Base-by-base conservation (phyloP, 345 rosid genomes). In the Barbarea vulgaris region DNA sequence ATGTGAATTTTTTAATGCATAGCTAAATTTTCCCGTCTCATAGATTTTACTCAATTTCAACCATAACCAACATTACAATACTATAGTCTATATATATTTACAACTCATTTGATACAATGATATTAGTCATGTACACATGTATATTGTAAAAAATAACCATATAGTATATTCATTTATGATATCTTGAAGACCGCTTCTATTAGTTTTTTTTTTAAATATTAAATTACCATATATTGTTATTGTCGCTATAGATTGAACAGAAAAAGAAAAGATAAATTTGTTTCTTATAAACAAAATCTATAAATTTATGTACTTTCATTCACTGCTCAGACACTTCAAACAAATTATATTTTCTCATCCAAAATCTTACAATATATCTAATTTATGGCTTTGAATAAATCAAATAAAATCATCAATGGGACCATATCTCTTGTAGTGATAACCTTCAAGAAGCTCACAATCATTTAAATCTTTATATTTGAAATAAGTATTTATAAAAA, bases 391-490 rank as follows among this genome's bases (percentile, higher is more conserved):
- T 61, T 50, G 46, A 61, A 68, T 68, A 14, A n/a, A 47, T 47
- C 30, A 41, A 68, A 37, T 18, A 41, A 51, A 51, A 60, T 39
- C 56, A 19, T 67, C 27, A 63, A 63, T 42, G 80, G 80, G 80
- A 69, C 80, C 80, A 76, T 69, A 69, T 69, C 51, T 63, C 19
- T 76, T 54, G 25, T 54, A 69, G 80, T 53, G 75, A 63, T 62
- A 69, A 62, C 69, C 80, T 69, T 44, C 70, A 69, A 53, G 70
- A 69, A 69, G 48, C 80, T 41, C 58, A 62, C 37, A 69, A 76
- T 76, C 75, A 69, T 69, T 76, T 57, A 61, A 53, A 39, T 39
- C 14, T 69, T 61, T 42, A 61, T 69, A 52, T 52, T 53, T 11
- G 11, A 69, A 33, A 44, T 76, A 12, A 12, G 2, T 63, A n/a